Evolutionary conservation across 257 asterid species (phyloP).

Genomic region (Pogostemon cablin): DNA sequence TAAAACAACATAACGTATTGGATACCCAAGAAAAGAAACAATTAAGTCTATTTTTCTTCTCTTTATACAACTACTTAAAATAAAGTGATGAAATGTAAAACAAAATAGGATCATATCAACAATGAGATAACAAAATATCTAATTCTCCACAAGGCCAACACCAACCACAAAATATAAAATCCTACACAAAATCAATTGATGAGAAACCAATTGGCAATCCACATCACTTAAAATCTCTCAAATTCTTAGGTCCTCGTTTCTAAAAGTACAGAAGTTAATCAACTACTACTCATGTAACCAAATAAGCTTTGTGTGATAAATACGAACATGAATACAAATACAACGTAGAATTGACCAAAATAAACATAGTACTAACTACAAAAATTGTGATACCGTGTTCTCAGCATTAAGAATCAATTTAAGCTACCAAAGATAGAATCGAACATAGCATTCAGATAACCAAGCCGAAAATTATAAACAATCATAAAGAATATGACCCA

Average conservation of each 20-base stretch:
- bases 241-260: not conserved
- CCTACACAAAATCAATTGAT: not conserved
- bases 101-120: not conserved
- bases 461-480: not conserved
- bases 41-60: not conserved
- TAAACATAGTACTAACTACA: not conserved
- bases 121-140: not conserved
- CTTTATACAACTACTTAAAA: not conserved
- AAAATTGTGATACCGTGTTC: not conserved
- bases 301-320: not conserved
- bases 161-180: not conserved
- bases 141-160: not conserved
- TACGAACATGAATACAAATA: not conserved
- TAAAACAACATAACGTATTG: not conserved
- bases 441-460: not conserved
- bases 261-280: not conserved
- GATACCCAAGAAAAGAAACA: not conserved
- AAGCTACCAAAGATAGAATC: not conserved
- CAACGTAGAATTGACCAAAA: not conserved
- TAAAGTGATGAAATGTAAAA: not conserved
- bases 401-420: not conserved
- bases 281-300: not conserved
- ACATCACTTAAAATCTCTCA: not conserved
- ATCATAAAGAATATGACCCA: not conserved
- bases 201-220: not conserved